These are phyloP conservation scores for Rauvolfia tetraphylla DNA, from an alignment of 257 asterid species.

Conservation along the genomic window DNA sequence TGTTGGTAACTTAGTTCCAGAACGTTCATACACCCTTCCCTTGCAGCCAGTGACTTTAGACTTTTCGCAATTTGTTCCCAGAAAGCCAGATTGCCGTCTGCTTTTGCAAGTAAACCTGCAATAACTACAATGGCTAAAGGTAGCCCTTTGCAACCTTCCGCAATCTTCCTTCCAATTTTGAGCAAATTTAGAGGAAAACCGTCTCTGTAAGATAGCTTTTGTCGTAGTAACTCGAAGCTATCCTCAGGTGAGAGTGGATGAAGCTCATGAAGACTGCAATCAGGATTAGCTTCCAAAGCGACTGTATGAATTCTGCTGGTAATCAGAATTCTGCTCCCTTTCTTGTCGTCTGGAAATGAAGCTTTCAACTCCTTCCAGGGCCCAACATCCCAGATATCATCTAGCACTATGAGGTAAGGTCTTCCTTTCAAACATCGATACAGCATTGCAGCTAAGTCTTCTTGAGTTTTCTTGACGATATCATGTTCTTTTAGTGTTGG, in stretches of 20 bases:
- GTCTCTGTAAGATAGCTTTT: background rate
- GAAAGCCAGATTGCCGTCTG: background rate
- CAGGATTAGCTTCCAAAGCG: no score
- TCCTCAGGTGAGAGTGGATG: no score
- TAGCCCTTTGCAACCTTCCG: conserved; percentile 7
- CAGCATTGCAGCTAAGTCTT: background rate
- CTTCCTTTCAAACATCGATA: background rate
- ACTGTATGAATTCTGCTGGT: no score
- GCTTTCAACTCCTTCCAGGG: no score
- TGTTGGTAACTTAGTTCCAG: conserved; percentile 3
- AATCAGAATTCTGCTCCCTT: no score
- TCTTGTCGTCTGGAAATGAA: no score
- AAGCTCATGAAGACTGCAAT: no score
- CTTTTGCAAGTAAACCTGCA: conserved; percentile 5
- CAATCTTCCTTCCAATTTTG: background rate
- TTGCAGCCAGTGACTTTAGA: background rate
- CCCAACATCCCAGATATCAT: no score
- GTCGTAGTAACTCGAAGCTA: conserved; percentile 8
- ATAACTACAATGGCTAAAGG: no score
- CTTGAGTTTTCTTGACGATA: background rate
- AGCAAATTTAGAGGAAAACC: background rate
- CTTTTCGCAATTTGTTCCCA: conserved; percentile 3
- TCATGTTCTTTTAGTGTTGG: background rate
- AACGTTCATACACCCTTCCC: conserved; percentile 3
- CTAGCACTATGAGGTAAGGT: no score